Evolutionary conservation across 352 stramenopile species (phyloP).

Genomic region (Albugo laibachii): DNA sequence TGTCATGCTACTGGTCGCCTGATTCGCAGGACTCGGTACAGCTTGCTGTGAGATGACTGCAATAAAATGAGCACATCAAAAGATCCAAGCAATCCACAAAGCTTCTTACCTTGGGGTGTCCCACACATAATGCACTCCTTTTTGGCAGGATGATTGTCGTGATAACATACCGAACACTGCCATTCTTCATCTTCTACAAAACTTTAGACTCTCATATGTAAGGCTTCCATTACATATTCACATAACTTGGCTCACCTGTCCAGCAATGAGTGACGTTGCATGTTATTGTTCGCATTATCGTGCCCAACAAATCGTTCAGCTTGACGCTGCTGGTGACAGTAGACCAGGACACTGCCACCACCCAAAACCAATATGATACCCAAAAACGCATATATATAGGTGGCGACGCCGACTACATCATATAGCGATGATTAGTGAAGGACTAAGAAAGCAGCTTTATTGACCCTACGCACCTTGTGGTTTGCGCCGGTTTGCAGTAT

Average conservation of each 20-base stretch:
- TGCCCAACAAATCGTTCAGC: constrained; percentile 28
- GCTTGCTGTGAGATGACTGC: constrained; percentile 50
- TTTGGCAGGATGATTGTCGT: constrained; percentile 70
- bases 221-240: neutral
- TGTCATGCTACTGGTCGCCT: constrained; percentile 8
- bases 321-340: constrained; percentile 46
- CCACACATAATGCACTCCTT: constrained; percentile 67
- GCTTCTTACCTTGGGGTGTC: constrained; percentile 30
- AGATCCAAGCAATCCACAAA: neutral
- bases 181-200: constrained; percentile 35
- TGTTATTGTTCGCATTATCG: constrained; percentile 74
- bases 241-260: constrained; percentile 18
- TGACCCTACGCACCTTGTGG: no score
- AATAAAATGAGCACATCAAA: neutral
- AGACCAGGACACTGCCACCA: constrained; percentile 21
- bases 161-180: constrained; percentile 69
- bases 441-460: no score
- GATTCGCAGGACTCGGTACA: constrained; percentile 12
- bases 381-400: constrained; percentile 61
- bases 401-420: constrained; percentile 1
- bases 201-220: neutral
- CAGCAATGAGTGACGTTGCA: constrained; percentile 65
- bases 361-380: constrained; percentile 28
- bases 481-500: no score
- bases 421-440: no score